Evolutionary conservation across 164 flowering plant genomes (phyloP), one percentile per base, ranked within the genome.

Genomic region (Piper longum): DNA sequence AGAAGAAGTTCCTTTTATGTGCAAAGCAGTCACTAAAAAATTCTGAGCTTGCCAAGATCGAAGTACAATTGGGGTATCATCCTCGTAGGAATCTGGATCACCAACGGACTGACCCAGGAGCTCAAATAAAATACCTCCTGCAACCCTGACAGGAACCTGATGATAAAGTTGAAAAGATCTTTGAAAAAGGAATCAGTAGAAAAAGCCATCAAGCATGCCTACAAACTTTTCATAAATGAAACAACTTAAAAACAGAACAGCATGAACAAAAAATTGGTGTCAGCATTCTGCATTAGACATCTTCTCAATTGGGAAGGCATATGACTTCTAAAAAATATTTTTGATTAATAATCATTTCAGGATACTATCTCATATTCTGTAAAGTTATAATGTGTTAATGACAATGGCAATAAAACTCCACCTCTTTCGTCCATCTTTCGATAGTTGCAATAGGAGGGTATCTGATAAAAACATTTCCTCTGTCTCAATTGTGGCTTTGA

Each of bases 1-100:
- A 67, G 88, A 68, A 8, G 85, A 73, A 66, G 78, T 57, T 62
- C 93, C 96, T 74, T 92, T 92, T 9, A 86, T 60, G 67, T 92
- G 98, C 74, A 92, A 65, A 57, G 78, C 84, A 64, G 97, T 90
- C 52, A 93, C 44, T 45, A 93, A 69, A 72, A 88, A 93, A 52
- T 90, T 90, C 62, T 85, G 90, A 57, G 96, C 90, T 68, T 90
- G 95, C 95, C 96, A 93, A 12, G 98, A 90, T 59, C 97, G 81
- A 62, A 93, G 80, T 16, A 93, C 96, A 66, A 90, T 71, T 6
- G 97, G 97, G 40, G 80, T 78, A 67, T 93, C 96, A 80, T 86
- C 96, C 66, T 89, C 98, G 51, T 84, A 75, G 43, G 74, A 69
- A 67, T 64, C 78, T 26, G 97, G 97, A 81, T 93, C 97, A 59